Evolutionary conservation across 164 flowering plant genomes (phyloP).

Genomic region (Vitis vinifera): ASM3070453v1 NC_081805.1:8183501-8184000

Average conservation of each 20-base stretch:
- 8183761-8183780: slow-evolving; percentile 20
- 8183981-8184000: slow-evolving; percentile 16
- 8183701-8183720: slow-evolving; percentile 65
- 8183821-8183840: not conserved
- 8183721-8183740: slow-evolving; percentile 53
- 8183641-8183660: slow-evolving; percentile 51
- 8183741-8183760: slow-evolving; percentile 70
- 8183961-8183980: slow-evolving; percentile 52
- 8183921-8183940: slow-evolving; percentile 52
- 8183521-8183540: not conserved
- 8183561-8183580: too few relatives aligned
- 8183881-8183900: slow-evolving; percentile 71
- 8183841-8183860: not conserved
- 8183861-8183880: slow-evolving; percentile 70
- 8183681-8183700: slow-evolving; percentile 61
- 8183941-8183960: slow-evolving; percentile 76
- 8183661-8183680: slow-evolving; percentile 53
- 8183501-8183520: not conserved
- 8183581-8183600: too few relatives aligned
- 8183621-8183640: slow-evolving; percentile 71
- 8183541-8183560: too few relatives aligned
- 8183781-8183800: not conserved
- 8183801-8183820: not conserved
- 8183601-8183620: not conserved
- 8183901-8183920: slow-evolving; percentile 71